Conservation (phyloP, 441 rosid species). For the Isatis lusitanica region DNA sequence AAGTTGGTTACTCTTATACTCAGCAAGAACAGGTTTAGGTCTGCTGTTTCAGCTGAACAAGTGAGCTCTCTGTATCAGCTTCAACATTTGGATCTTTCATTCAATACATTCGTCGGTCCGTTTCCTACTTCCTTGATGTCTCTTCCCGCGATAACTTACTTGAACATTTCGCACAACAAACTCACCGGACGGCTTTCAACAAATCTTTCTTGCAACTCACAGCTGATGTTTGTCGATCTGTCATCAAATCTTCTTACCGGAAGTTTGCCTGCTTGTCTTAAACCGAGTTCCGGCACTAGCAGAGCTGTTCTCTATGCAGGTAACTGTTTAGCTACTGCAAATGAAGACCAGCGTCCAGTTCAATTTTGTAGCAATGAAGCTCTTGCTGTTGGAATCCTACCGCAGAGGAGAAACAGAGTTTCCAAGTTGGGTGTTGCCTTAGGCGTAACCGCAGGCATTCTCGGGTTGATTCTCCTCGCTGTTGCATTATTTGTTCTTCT, state of each 20-base stretch:
- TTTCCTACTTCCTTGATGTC: slow-evolving; percentile 61
- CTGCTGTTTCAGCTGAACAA: slow-evolving; percentile 60
- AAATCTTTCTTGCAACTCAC: slow-evolving; percentile 70
- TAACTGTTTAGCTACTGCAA: slow-evolving; percentile 63
- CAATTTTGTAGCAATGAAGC: slow-evolving; percentile 83
- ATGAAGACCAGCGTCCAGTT: slow-evolving; percentile 61
- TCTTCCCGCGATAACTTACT: slow-evolving; percentile 63
- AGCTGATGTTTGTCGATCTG: slow-evolving; percentile 62
- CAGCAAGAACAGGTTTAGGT: slow-evolving; percentile 83
- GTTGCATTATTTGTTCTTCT: slow-evolving; percentile 49
- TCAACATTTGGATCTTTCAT: slow-evolving; percentile 73
- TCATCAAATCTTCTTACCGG: slow-evolving; percentile 90
- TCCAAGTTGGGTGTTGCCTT: slow-evolving; percentile 48
- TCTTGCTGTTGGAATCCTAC: slow-evolving; percentile 84
- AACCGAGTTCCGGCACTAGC: slow-evolving; percentile 43
- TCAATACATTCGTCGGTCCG: slow-evolving; percentile 80
- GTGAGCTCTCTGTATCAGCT: slow-evolving; percentile 71
- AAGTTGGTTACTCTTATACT: slow-evolving; percentile 69
- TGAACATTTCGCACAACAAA: slow-evolving; percentile 74
- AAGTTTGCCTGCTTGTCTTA: slow-evolving; percentile 66
- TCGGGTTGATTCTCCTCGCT: slow-evolving; percentile 53
- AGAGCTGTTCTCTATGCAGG: slow-evolving; percentile 49
- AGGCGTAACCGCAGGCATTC: slow-evolving; percentile 57
- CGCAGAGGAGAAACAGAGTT: slow-evolving; percentile 42
- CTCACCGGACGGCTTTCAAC: slow-evolving; percentile 78